These are phyloP conservation scores for Amaranthus hypochondriacus DNA, from an alignment of 148 eudicot species.

Conservation along the genomic window DNA sequence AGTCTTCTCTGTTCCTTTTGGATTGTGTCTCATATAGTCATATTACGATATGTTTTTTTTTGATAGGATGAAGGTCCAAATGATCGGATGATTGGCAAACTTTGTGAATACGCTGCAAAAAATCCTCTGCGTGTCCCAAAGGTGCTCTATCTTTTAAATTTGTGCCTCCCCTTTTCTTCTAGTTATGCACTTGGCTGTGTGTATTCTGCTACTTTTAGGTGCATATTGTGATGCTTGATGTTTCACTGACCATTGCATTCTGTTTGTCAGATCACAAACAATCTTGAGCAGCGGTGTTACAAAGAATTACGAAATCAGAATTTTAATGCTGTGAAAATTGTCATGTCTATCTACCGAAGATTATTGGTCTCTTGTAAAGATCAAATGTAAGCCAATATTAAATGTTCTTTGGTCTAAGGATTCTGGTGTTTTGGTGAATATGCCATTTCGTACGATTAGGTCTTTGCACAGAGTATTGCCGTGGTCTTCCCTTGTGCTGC, in stretches of 20 bases:
- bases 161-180: slow-evolving; percentile 10
- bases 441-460: too few relatives aligned
- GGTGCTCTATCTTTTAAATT: slow-evolving; percentile 36
- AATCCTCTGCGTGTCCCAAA: slow-evolving; percentile 93
- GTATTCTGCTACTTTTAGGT: slow-evolving; percentile 4
- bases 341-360: slow-evolving; percentile 76
- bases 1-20: background rate
- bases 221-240: background rate
- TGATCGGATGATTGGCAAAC: slow-evolving; percentile 87
- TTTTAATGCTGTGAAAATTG: slow-evolving; percentile 57
- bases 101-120: slow-evolving; percentile 89
- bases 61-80: slow-evolving; percentile 78
- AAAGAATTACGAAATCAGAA: slow-evolving; percentile 79
- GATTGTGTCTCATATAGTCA: background rate
- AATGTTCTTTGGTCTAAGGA: background rate
- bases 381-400: slow-evolving; percentile 64
- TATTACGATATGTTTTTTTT: slow-evolving; percentile 10
- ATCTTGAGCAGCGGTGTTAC: slow-evolving; percentile 89
- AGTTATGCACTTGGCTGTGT: background rate
- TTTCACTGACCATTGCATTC: slow-evolving; percentile 14
- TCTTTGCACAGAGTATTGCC: too few relatives aligned
- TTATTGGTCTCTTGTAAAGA: slow-evolving; percentile 76
- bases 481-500: too few relatives aligned
- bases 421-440: too few relatives aligned
- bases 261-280: slow-evolving; percentile 58